phyloP scores from a whole-genome alignment of 257 asterid species.

The Jasminum sambac region DNA sequence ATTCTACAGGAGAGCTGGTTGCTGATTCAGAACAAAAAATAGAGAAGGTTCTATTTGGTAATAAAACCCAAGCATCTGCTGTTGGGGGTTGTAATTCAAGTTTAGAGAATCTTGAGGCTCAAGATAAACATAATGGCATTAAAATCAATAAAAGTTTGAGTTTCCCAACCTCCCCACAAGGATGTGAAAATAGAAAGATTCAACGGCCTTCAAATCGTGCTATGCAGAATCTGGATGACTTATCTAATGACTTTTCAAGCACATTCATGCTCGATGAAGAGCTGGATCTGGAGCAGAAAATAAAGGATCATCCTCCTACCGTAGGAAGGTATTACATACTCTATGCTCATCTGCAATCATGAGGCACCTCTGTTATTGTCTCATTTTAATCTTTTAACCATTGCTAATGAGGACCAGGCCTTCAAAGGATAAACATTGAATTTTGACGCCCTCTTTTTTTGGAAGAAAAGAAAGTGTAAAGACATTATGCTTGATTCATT shows the following conservation, averaged over 20 bases:
- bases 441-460: background rate
- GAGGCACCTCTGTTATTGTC: constrained; percentile 10
- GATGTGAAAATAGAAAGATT: constrained; percentile 22
- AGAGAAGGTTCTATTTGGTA: constrained; percentile 29
- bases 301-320: constrained; percentile 32
- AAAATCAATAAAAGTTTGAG: constrained; percentile 28
- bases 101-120: constrained; percentile 26
- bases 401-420: constrained; percentile 18
- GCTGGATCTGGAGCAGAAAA: constrained; percentile 67
- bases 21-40: constrained; percentile 29
- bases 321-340: constrained; percentile 49
- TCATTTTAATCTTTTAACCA: background rate
- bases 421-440: background rate
- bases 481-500: background rate
- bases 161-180: constrained; percentile 29
- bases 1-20: constrained; percentile 22
- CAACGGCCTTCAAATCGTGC: constrained; percentile 31
- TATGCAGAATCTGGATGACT: constrained; percentile 44
- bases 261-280: constrained; percentile 86
- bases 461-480: background rate
- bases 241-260: constrained; percentile 59
- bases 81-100: constrained; percentile 28
- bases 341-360: constrained; percentile 19
- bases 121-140: constrained; percentile 18
- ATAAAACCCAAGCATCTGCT: constrained; percentile 27